Conservation (phyloP, 139 green algal species). For the Chlamydomonas sp. region DNA sequence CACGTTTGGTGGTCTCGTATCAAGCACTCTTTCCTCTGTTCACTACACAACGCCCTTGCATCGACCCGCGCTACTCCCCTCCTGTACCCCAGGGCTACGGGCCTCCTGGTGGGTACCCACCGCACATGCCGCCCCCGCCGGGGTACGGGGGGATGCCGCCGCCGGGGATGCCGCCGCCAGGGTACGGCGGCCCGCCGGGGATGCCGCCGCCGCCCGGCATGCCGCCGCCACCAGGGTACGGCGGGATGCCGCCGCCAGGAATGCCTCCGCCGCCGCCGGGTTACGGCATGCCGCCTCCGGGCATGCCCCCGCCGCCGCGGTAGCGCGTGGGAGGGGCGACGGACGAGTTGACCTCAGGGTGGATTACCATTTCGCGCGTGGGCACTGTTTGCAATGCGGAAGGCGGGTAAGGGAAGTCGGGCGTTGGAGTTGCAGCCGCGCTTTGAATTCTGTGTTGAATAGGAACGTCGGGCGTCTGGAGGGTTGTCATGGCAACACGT, state of each 20-base stretch:
- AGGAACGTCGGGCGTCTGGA: no score
- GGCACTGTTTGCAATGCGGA: no score
- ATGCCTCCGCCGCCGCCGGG: slow-evolving; percentile 34
- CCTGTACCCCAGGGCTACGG: background rate
- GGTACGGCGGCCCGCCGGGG: background rate
- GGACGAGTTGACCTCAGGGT: no score
- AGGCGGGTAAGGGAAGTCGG: no score
- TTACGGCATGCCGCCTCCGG: slow-evolving; percentile 35
- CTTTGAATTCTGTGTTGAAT: no score
- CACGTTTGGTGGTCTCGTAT: background rate
- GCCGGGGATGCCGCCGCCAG: slow-evolving; percentile 36
- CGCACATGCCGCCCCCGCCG: slow-evolving; percentile 14
- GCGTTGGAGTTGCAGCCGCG: no score
- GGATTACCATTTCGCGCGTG: no score
- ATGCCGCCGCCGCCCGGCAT: slow-evolving; percentile 36
- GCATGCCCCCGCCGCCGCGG: slow-evolving; percentile 33
- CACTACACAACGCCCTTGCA: background rate
- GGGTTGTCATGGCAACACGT: no score
- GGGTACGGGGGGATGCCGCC: slow-evolving; percentile 1
- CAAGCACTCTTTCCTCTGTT: background rate
- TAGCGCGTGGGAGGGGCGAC: background rate
- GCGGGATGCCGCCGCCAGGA: slow-evolving; percentile 37
- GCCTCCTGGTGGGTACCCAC: background rate
- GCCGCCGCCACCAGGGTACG: slow-evolving; percentile 26
- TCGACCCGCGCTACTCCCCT: background rate